Conservation (phyloP, 345 rosid species). For the Eucalyptus tenuipes region DNA sequence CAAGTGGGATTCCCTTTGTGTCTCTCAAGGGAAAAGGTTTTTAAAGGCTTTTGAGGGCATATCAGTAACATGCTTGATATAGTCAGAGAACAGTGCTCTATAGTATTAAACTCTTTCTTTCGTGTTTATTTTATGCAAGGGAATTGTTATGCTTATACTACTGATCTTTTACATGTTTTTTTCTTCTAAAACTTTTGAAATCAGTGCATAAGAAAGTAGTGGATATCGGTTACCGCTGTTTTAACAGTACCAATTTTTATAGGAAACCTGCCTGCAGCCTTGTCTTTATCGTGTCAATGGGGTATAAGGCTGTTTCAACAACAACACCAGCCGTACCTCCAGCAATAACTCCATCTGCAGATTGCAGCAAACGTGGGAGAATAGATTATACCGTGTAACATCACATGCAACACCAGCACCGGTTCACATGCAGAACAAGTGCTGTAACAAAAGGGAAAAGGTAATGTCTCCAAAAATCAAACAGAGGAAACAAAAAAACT, state of each 20-base stretch:
- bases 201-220: background rate
- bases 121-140: background rate
- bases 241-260: background rate
- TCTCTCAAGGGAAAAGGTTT: background rate
- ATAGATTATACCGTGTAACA: background rate
- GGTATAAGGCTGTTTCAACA: slow-evolving; percentile 89
- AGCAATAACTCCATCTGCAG: slow-evolving; percentile 85
- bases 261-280: slow-evolving; percentile 78
- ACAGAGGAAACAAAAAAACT: background rate
- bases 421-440: background rate
- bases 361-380: background rate
- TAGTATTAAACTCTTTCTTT: background rate
- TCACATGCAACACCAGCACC: background rate
- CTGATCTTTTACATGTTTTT: background rate
- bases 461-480: background rate
- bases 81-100: background rate
- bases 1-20: background rate
- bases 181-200: background rate
- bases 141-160: background rate
- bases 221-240: background rate
- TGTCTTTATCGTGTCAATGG: slow-evolving; percentile 90
- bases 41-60: background rate
- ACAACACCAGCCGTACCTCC: slow-evolving; percentile 97
- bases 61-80: background rate
- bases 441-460: background rate